Conservation (phyloP, 768 basidiomycete genomes). For the Boletus vermiculosoides region DNA sequence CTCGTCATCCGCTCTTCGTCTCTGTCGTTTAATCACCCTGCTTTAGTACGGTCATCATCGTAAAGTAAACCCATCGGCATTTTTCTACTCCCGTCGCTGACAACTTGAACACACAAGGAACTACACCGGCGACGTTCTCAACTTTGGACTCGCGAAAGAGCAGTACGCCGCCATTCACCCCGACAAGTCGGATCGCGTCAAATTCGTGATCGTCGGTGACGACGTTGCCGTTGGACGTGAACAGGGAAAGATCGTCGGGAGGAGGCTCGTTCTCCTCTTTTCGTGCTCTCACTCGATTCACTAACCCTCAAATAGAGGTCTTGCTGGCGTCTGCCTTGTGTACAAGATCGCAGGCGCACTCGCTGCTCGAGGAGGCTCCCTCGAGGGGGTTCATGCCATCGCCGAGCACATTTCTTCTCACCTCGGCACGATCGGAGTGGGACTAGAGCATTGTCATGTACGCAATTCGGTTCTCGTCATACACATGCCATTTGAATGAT, state of each 20-base stretch:
- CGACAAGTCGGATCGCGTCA: conserved; percentile 61
- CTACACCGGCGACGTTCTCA: conserved; percentile 88
- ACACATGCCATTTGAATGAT: neutral
- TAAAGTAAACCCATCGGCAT: conserved; percentile 52
- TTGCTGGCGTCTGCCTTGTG: conserved; percentile 78
- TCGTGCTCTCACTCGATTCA: neutral
- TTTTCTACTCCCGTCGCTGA: conserved; percentile 7
- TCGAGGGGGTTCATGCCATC: conserved; percentile 65
- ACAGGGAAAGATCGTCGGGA: conserved; percentile 82
- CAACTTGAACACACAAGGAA: conserved; percentile 46
- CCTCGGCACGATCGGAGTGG: conserved; percentile 81
- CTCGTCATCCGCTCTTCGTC: neutral
- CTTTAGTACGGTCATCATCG: conserved; percentile 72
- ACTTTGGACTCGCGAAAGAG: conserved; percentile 89
- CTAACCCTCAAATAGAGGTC: conserved; percentile 50
- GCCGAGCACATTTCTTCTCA: conserved; percentile 66
- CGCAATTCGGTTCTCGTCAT: neutral
- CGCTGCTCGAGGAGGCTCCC: conserved; percentile 60
- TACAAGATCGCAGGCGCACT: conserved; percentile 92
- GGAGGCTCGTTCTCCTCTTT: conserved; percentile 46
- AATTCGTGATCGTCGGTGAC: conserved; percentile 83
- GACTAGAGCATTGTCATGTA: conserved; percentile 88
- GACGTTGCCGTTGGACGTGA: conserved; percentile 84
- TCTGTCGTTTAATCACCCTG: neutral
- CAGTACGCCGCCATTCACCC: conserved; percentile 73